These are phyloP conservation scores for Hsuehochloa calcarea DNA, from an alignment of 176 grass and related monocot species.

Conservation along the genomic window DNA sequence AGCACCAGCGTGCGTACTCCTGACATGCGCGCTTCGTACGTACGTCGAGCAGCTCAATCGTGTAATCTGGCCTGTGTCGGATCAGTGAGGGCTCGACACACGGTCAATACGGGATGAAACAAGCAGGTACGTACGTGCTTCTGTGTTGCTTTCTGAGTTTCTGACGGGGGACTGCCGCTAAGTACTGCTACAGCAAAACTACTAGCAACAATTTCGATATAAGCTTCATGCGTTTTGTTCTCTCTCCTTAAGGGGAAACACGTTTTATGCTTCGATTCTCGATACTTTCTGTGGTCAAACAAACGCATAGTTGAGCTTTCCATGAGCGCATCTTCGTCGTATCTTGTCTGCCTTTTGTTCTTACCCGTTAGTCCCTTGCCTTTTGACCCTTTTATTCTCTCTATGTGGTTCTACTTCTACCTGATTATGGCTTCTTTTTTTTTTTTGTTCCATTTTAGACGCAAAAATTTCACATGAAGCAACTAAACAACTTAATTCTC, in stretches of 20 bases:
- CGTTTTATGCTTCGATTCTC: neutral
- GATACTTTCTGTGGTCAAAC: neutral
- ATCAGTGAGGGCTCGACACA: neutral
- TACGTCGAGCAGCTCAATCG: neutral
- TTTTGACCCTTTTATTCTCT: neutral
- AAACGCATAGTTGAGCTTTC: neutral
- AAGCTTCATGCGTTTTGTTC: neutral
- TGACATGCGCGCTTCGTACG: too few species aligned
- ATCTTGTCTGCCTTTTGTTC: neutral
- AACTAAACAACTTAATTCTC: too few species aligned
- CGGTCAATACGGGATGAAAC: neutral
- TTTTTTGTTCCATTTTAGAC: too few species aligned
- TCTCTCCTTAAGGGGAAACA: neutral
- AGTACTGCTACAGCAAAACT: too few species aligned
- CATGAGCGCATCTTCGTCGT: neutral
- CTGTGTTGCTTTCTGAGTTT: neutral
- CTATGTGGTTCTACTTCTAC: too few species aligned
- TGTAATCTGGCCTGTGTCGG: neutral
- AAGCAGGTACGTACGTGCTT: neutral
- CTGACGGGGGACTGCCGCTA: neutral
- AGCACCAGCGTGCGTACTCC: neutral
- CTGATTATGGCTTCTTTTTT: too few species aligned
- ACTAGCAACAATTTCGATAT: too few species aligned
- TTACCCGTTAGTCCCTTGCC: neutral
- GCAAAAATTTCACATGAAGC: too few species aligned